phyloP scores from a whole-genome alignment of 1,139 yeast species.

The Geotrichum cucujoidarum region DNA sequence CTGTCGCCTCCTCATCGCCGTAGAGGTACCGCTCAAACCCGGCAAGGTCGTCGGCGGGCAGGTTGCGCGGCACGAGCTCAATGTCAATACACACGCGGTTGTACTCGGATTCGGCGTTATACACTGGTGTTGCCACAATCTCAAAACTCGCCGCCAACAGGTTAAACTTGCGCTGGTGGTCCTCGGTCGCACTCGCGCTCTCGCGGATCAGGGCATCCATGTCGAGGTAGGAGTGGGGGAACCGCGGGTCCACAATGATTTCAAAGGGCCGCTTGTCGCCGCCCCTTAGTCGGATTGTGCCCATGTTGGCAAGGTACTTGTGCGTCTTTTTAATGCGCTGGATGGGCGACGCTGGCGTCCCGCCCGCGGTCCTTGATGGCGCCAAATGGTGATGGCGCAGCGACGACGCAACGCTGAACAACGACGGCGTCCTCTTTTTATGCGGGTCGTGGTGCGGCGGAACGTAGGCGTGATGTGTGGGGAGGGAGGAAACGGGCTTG shows the following conservation, averaged over 20 bases:
- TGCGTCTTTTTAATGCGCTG: neutral
- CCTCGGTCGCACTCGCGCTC: neutral
- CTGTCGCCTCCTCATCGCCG: too few relatives aligned
- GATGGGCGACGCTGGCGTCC: too few relatives aligned
- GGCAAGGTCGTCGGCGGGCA: neutral
- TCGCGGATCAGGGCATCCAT: conserved; percentile 13
- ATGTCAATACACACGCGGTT: conserved; percentile 6
- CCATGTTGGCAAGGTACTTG: conserved; percentile 11
- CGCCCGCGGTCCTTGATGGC: too few relatives aligned
- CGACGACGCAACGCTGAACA: neutral
- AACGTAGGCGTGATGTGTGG: neutral
- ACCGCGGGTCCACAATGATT: conserved; percentile 13
- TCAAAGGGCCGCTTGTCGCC: conserved; percentile 5
- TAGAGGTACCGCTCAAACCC: neutral
- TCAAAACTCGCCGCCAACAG: conserved; percentile 1
- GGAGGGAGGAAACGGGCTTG: neutral
- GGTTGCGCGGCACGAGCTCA: conserved; percentile 1
- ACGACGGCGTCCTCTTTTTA: neutral
- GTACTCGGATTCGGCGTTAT: conserved; percentile 6
- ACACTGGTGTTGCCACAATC: conserved; percentile 12
- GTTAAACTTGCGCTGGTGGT: neutral
- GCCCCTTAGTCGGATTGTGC: conserved; percentile 8
- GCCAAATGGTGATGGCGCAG: too few relatives aligned
- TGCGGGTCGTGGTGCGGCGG: neutral
- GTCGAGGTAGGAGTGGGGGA: conserved; percentile 17